Base-by-base conservation (phyloP, 768 basidiomycete species). In the Wakefieldia striispora region DNA sequence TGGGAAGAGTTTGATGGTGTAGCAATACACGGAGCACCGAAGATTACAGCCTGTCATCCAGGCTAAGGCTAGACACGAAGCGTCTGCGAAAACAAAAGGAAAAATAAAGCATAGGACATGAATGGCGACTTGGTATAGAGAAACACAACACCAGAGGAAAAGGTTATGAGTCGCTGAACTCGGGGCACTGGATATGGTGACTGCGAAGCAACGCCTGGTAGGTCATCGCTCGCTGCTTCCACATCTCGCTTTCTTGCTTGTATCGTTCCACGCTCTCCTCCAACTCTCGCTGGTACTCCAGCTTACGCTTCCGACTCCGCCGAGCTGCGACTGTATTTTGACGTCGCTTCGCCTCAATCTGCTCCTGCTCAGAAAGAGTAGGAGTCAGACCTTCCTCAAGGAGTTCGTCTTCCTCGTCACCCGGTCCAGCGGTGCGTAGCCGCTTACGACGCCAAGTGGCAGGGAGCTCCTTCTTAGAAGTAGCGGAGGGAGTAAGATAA, bases 321-420 rank as follows among this genome's bases (percentile, higher is more conserved):
- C 92, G 80, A 6, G 93, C 93, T 0, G 92, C 91, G 5, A 92
- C 68, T 3, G 92, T 93, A 58, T 95, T 95, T 70, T 85, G 83
- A 9, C 84, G 77, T 26, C 92, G 81, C 73, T 92, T 93, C 37
- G 77, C 78, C 58, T 83, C 85, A 55, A 88, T 88, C 56, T 84
- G 83, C 62, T 86, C 81, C 59, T 81, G 71, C 58, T 82, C 81
- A 1, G 78, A 75, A 3, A 76, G 69, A 0, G 77, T 72, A 12
- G 79, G 73, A 12, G 68, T 61, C 13, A 67, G 1, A 41, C 20
- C 31, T 2, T 61, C 61, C 26, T 64, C 56, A 1, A 8, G 38
- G 17, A 62, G 61, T 36, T 62, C 17, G 17, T 86, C 83, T 35
- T 70, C 70, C 53, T 83, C 81, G 1, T 67, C 75, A 7, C 71